Evolutionary conservation across 2,329 filamentous ascomycete species (phyloP).

Genomic region (Knoxdaviesia proteae): DNA sequence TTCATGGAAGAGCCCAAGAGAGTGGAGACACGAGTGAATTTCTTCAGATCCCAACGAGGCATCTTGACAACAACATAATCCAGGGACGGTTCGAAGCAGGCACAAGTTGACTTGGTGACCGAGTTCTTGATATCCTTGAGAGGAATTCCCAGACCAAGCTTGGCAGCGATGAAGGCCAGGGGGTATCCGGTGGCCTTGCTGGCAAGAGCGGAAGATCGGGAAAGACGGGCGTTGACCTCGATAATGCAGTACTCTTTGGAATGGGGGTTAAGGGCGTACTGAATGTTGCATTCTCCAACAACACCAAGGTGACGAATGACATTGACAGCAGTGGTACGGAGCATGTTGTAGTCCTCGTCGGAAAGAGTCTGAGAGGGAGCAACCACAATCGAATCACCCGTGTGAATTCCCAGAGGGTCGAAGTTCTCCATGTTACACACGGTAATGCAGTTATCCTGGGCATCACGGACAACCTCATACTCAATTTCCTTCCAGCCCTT

Average conservation of each 20-base stretch:
- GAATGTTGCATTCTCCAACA: conserved; percentile 97
- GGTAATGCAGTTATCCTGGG: conserved; percentile 93
- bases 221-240: conserved; percentile 92
- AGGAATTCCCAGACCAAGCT: conserved; percentile 84
- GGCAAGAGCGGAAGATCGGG: conserved; percentile 80
- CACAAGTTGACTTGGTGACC: conserved; percentile 86
- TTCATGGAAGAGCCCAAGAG: conserved; percentile 97
- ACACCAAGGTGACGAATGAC: conserved; percentile 94
- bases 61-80: conserved; percentile 99
- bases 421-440: conserved; percentile 99
- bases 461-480: conserved; percentile 93
- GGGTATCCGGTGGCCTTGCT: conserved; percentile 97
- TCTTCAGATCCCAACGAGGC: conserved; percentile 95
- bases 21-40: conserved; percentile 91
- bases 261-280: conserved; percentile 90
- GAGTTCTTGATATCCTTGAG: conserved; percentile 93
- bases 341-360: conserved; percentile 98
- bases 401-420: conserved; percentile 92
- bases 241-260: conserved; percentile 97
- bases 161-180: conserved; percentile 87
- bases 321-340: conserved; percentile 88
- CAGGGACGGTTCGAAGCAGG: conserved; percentile 94
- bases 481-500: conserved; percentile 99
- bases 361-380: conserved; percentile 92
- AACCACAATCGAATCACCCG: conserved; percentile 94